Conservation (phyloP, 2,329 filamentous ascomycete species). For the Cadophora sp. region DNA sequence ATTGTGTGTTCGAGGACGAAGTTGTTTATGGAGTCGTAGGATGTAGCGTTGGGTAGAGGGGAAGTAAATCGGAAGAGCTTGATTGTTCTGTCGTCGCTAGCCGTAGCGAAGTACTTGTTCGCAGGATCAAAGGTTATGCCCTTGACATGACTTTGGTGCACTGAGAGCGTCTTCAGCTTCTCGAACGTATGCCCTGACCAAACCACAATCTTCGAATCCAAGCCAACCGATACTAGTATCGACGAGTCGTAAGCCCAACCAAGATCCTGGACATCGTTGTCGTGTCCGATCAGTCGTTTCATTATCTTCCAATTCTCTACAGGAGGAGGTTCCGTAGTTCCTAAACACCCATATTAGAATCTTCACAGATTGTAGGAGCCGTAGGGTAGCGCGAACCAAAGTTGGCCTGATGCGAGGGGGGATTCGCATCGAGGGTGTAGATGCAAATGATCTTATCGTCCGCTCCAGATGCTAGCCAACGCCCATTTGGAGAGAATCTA, state of each 20-base stretch:
- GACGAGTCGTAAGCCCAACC: constrained; percentile 98
- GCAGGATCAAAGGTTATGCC: constrained; percentile 98
- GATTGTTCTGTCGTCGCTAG: constrained; percentile 95
- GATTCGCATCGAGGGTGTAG: constrained; percentile 82
- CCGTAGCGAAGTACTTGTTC: constrained; percentile 99
- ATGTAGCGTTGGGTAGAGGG: constrained; percentile 86
- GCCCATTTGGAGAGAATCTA: constrained; percentile 93
- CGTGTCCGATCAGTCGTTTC: constrained; percentile 91
- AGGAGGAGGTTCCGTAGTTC: constrained; percentile 86
- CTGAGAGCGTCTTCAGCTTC: constrained; percentile 90
- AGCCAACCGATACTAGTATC: constrained; percentile 90
- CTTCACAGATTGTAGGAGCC: constrained; percentile 31
- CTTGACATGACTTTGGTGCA: constrained; percentile 97
- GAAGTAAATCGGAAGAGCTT: constrained; percentile 96
- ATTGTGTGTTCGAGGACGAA: constrained; percentile 96
- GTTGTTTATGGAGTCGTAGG: constrained; percentile 96
- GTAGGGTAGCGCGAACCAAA: constrained; percentile 67
- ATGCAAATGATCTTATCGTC: constrained; percentile 99
- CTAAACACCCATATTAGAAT: constrained; percentile 44
- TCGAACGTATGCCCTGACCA: constrained; percentile 99
- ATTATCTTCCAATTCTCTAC: constrained; percentile 99
- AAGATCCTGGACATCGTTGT: constrained; percentile 97
- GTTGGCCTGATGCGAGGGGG: constrained; percentile 76
- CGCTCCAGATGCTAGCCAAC: constrained; percentile 94
- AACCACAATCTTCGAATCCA: constrained; percentile 97